Percentiles rank a stretch among this genome's conserved stretches.
Evolutionary conservation across 2,329 filamentous ascomycete species (phyloP).

Genomic region (Alternaria sp.): DNA sequence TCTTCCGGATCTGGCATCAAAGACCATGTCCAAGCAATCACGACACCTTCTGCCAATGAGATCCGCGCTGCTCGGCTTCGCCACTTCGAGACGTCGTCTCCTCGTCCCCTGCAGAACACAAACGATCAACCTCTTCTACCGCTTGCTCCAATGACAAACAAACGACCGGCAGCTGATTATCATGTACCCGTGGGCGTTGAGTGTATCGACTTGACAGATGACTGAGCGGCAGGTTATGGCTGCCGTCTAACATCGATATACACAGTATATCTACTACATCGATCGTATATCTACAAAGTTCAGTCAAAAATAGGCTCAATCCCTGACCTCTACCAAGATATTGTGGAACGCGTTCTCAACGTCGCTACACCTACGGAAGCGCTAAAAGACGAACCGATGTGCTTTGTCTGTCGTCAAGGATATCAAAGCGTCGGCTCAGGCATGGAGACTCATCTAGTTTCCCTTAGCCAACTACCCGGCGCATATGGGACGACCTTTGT

Average conservation of each 20-base stretch:
- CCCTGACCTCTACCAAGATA: slow-evolving; percentile 4
- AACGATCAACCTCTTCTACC: neutral
- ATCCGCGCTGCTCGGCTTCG: slow-evolving; percentile 26
- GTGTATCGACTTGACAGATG: slow-evolving; percentile 26
- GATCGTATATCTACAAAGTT: neutral
- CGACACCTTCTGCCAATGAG: neutral
- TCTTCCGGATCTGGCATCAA: neutral
- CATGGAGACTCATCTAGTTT: neutral
- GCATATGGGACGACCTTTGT: neutral
- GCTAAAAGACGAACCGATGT: slow-evolving; percentile 1
- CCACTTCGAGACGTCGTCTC: slow-evolving; percentile 13
- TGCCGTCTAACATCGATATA: neutral
- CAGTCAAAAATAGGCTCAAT: neutral
- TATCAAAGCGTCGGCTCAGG: slow-evolving; percentile 1
- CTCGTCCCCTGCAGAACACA: neutral
- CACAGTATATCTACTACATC: neutral
- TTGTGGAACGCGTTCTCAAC: slow-evolving; percentile 3
- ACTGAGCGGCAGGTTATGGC: slow-evolving; percentile 4
- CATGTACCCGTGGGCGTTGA: slow-evolving; percentile 5
- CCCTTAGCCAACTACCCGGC: slow-evolving; percentile 7
- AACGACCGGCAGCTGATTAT: neutral
- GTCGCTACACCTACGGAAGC: neutral
- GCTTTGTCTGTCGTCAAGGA: neutral
- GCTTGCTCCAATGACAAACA: neutral
- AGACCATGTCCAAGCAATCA: neutral